phyloP scores from a whole-genome alignment of 495 filamentous ascomycete species.

The Xylaria palmicola region DNA sequence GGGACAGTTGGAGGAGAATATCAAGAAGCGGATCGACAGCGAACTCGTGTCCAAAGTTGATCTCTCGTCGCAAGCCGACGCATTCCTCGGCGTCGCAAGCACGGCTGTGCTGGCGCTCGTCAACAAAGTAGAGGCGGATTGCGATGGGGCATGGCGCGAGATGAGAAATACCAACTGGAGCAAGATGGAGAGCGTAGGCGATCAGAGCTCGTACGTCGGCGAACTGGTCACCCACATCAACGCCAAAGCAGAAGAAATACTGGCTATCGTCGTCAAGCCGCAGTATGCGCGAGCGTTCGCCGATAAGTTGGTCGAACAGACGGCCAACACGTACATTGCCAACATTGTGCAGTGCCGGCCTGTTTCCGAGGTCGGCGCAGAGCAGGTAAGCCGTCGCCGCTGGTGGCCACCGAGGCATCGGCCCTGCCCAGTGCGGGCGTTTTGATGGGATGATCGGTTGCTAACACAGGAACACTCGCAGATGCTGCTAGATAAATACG shows the following conservation, averaged over 20 bases:
- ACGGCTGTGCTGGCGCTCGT: conserved; percentile 83
- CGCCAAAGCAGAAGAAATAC: conserved; percentile 64
- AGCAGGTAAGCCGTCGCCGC: conserved; percentile 82
- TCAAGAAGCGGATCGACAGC: conserved; percentile 82
- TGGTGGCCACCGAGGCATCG: no score
- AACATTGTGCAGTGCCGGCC: conserved; percentile 88
- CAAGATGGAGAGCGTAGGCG: conserved; percentile 89
- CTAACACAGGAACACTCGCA: conserved; percentile 18
- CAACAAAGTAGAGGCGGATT: conserved; percentile 73
- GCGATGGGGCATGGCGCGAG: conserved; percentile 89
- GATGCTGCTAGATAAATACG: conserved; percentile 95
- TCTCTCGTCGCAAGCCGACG: conserved; percentile 86
- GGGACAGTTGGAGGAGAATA: conserved; percentile 88
- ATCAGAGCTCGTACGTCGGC: conserved; percentile 88
- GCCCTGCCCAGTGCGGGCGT: no score
- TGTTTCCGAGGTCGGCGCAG: conserved; percentile 90
- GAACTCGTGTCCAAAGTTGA: conserved; percentile 74
- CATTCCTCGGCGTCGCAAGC: conserved; percentile 92
- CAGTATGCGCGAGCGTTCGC: conserved; percentile 94
- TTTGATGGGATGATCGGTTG: background rate
- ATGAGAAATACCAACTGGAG: conserved; percentile 98
- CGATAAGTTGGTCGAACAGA: conserved; percentile 85
- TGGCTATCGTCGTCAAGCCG: conserved; percentile 80
- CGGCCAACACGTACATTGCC: conserved; percentile 73
- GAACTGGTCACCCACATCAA: conserved; percentile 76